Conservation (phyloP, 345 rosid species). For the Geranium rotundifolium region DNA sequence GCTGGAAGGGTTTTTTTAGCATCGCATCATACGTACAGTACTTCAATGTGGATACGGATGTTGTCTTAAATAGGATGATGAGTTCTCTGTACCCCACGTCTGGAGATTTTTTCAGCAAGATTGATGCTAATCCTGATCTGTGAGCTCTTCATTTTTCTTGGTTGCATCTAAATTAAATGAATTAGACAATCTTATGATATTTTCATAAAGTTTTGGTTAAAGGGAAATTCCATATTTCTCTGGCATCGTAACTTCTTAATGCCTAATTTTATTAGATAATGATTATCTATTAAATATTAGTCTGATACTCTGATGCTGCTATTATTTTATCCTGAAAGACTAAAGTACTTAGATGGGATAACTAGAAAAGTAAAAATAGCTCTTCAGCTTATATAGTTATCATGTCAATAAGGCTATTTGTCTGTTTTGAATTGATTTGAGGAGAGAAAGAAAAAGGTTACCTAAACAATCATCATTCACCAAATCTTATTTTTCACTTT, state of each 20-base stretch:
- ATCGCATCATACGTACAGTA: constrained; percentile 72
- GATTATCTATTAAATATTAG: too few species aligned
- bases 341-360: too few species aligned
- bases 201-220: neutral
- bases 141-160: constrained; percentile 29
- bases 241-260: neutral
- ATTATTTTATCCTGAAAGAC: too few species aligned
- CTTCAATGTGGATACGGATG: constrained; percentile 81
- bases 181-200: neutral
- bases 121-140: constrained; percentile 92
- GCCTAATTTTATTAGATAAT: too few species aligned
- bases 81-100: constrained; percentile 60
- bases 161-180: neutral
- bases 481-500: too few species aligned
- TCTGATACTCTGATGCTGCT: too few species aligned
- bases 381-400: too few species aligned
- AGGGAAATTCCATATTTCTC: neutral
- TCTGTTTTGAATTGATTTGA: too few species aligned
- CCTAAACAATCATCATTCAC: too few species aligned
- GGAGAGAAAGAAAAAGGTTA: too few species aligned
- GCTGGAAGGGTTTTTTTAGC: constrained; percentile 75
- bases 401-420: too few species aligned
- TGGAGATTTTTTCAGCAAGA: constrained; percentile 83
- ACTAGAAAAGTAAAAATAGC: too few species aligned
- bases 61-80: constrained; percentile 67